Base-by-base conservation (phyloP, 2,329 filamentous ascomycete genomes). In the Ascochyta viciae-villosae region DNA sequence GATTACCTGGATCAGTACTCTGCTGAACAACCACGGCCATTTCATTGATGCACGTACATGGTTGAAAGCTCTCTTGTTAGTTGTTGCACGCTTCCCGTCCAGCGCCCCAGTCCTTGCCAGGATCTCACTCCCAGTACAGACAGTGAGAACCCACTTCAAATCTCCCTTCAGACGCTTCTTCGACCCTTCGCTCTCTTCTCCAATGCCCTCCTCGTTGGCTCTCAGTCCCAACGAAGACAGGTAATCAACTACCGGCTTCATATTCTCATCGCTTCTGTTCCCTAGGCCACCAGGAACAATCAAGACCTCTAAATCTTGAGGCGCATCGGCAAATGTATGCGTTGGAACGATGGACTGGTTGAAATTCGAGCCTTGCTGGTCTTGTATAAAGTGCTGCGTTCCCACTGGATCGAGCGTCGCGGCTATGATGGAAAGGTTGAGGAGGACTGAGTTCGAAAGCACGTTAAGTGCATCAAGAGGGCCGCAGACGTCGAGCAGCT, bases 221-320 rank as follows among this genome's bases (percentile, higher is more conserved):
- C 38, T 86, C 70, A 58, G 81, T 87, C 2, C 43, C 6, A 56
- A n/a, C 19, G 42, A 47, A 16, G 26, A 15, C 10, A 56, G 29
- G 16, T 79, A 57, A 2, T 53, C 73, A 2, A 83, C 71, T 0
- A 80, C 73, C 0, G 76, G 70, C 10, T 67, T 60, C 1, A 72
- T 64, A 9, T 65, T 64, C 22, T 72, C 67, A 12, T 67, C 61
- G 13, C 54, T 65, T 4, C 77, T 52, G 24, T 70, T 77, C 0
- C 87, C 87, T 0, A 76, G 49, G 0, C 88, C 87, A 2, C 89
- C 88, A 0, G 88, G 88, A 7, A 91, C 73, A n/a, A 91, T 71
- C 19, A 91, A 77, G 4, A 89, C 83, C 40, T 89, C 85, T 4
- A 89, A 73, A 4, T 78, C 77, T 1, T 65, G 58, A 0, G 82